Evolutionary conservation across 179 eudicot species (phyloP).

Genomic region (Spinacia oleracea): DNA sequence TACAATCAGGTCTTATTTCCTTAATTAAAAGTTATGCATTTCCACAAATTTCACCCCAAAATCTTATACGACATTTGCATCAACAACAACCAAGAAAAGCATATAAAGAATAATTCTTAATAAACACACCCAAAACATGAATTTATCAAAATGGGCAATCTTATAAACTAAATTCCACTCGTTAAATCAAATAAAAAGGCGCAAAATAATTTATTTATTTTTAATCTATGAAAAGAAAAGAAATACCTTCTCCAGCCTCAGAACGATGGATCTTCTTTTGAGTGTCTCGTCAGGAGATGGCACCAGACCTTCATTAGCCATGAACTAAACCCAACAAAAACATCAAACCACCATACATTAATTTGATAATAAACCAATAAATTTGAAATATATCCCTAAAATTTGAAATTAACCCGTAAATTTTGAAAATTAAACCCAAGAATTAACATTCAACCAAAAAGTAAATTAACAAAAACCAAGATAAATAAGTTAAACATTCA

Average conservation of each 20-base stretch:
- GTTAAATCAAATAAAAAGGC: neutral
- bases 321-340: conserved; percentile 31
- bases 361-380: no score
- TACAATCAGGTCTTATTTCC: neutral
- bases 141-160: no score
- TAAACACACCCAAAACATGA: no score
- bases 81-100: neutral
- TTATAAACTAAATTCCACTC: neutral
- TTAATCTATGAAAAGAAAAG: neutral
- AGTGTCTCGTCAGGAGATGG: conserved; percentile 50
- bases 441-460: no score
- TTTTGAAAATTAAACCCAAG: no score
- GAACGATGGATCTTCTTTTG: conserved; percentile 39
- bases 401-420: neutral
- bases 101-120: neutral
- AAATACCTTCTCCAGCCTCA: conserved; percentile 40
- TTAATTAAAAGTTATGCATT: neutral
- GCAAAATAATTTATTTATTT: no score
- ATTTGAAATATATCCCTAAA: no score
- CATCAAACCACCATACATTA: neutral
- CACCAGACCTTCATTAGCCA: conserved; percentile 47
- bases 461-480: no score
- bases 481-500: no score
- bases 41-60: neutral
- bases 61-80: neutral